Conservation (phyloP, 2,329 filamentous ascomycete species). For the Delphinella strobiligena region DNA sequence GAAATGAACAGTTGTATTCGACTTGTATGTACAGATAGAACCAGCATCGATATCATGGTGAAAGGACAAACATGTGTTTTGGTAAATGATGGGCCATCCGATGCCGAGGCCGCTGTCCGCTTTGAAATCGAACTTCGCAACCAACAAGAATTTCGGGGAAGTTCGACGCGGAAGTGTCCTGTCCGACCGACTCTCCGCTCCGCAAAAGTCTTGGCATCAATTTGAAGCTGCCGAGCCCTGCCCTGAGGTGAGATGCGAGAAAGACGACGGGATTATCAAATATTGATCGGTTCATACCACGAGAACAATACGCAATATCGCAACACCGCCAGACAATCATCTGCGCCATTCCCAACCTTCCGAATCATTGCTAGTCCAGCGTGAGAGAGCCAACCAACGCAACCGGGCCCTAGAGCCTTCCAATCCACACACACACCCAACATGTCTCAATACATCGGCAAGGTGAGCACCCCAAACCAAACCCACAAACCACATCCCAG, state of each 20-base stretch:
- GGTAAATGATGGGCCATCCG: neutral
- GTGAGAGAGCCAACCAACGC: neutral
- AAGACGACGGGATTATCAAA: too few relatives aligned
- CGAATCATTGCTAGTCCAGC: too few relatives aligned
- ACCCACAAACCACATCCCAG: neutral
- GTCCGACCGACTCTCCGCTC: neutral
- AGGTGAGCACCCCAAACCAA: conserved; percentile 48
- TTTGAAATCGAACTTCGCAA: neutral
- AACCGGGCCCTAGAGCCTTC: conserved; percentile 2
- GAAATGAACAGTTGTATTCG: neutral
- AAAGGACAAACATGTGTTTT: neutral
- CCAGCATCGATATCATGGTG: too few relatives aligned
- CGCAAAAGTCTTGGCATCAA: conserved; percentile 1
- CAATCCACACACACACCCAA: conserved; percentile 11
- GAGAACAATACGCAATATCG: too few relatives aligned
- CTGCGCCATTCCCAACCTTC: too few relatives aligned
- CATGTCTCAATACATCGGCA: conserved; percentile 72
- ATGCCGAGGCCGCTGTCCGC: too few relatives aligned
- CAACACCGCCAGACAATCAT: neutral
- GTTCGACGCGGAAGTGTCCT: neutral
- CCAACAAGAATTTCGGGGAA: too few relatives aligned
- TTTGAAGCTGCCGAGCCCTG: neutral
- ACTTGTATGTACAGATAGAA: neutral
- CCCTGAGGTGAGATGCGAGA: neutral
- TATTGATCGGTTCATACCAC: too few relatives aligned